Evolutionary conservation across 805 yeast species (phyloP).

Genomic region (Saccharomycopsis synnaedendra): DNA sequence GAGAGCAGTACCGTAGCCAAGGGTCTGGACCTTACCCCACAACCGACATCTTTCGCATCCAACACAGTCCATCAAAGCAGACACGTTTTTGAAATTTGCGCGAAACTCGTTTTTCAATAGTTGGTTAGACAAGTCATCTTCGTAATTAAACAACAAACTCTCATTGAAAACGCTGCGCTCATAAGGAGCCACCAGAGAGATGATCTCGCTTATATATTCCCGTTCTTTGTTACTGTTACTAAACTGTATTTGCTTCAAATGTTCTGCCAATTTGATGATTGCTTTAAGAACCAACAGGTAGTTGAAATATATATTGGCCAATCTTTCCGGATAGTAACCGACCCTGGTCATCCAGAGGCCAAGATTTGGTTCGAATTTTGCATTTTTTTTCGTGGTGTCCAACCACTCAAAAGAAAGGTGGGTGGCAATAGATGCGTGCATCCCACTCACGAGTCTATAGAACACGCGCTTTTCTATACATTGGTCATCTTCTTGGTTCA

Average conservation of each 20-base stretch:
- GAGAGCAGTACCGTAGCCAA: constrained; percentile 95
- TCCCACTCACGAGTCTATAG: constrained; percentile 77
- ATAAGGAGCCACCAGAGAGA: constrained; percentile 23
- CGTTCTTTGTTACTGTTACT: constrained; percentile 35
- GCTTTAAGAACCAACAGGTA: constrained; percentile 82
- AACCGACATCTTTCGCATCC: constrained; percentile 96
- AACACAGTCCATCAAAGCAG: constrained; percentile 94
- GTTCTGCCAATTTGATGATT: constrained; percentile 51
- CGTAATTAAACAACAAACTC: constrained; percentile 31
- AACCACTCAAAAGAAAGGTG: constrained; percentile 81
- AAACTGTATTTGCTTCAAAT: constrained; percentile 39
- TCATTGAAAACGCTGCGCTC: constrained; percentile 36
- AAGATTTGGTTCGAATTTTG: constrained; percentile 76
- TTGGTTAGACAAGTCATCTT: constrained; percentile 29
- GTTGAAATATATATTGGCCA: constrained; percentile 83
- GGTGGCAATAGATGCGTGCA: constrained; percentile 92
- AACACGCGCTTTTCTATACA: constrained; percentile 85
- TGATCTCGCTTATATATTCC: constrained; percentile 29
- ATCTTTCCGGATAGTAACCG: constrained; percentile 80
- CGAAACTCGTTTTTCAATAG: constrained; percentile 77
- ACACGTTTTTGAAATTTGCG: constrained; percentile 75
- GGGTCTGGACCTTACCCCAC: constrained; percentile 97
- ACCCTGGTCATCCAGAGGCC: constrained; percentile 79
- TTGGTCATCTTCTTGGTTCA: constrained; percentile 33
- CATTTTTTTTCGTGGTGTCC: constrained; percentile 45